Base-by-base conservation (phyloP, 1,284 basidiomycete genomes). In the Coniferiporia weirii region DNA sequence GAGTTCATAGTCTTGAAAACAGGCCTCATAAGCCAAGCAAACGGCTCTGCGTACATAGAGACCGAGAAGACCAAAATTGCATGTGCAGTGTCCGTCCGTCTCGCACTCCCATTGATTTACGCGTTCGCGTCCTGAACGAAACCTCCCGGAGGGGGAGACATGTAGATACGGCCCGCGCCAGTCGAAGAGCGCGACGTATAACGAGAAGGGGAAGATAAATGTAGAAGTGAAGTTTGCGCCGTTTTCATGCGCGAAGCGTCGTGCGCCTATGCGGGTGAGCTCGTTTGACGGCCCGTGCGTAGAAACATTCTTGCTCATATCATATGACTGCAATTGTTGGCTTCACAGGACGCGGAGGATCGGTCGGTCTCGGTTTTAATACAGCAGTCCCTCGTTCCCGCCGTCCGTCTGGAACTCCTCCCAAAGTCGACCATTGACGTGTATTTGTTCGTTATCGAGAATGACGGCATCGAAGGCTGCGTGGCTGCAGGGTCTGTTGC, bases 141-240 rank as follows among this genome's bases (percentile, higher is more conserved):
- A 27, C 27, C 27, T 27, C 27, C 64, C 53, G 55, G 54, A 43
- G 47, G 27, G 27, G 27, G 27, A 3, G 27, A 5, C 2, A 27
- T 54, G n/a, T 62, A 96, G 94, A 5, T 98, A 98, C 72, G 96
- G 96, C 0, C 97, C 96, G 8, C 84, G 95, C 58, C 95, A 95
- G 68, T 84, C 89, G 27, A 92, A 89, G 77, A 84, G 80, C 63
- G 75, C 81, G 54, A 72, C 83, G 1, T 98, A 94, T 71, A 91
- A 81, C 62, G 91, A 96, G 64, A 87, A 85, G 63, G 96, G 95
- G 0, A 84, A 84, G 60, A 74, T 99, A 59, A 98, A 95, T 63
- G 91, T 99, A 2, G 95, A 98, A 72, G 91, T 98, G 62, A 98
- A 98, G 73, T 98, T 96, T 69, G 84, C 96, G 1, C 96, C 97